phyloP scores from a whole-genome alignment of 2,329 filamentous ascomycete genomes.

The Venturia asperata region DNA sequence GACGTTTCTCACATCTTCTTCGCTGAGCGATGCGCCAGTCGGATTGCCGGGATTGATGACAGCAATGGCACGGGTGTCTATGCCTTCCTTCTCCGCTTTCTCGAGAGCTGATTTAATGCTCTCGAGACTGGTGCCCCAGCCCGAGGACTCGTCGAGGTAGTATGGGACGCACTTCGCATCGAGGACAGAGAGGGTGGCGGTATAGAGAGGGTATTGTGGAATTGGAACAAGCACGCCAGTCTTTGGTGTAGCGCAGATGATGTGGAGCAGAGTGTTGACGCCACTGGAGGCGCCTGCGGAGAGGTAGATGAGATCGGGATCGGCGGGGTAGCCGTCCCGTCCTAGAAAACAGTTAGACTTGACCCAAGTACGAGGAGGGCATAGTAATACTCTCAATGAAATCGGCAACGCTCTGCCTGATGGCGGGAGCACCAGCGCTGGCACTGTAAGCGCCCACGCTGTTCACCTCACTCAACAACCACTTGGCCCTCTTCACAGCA shows the following conservation, averaged over 20 bases:
- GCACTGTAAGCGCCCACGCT: slow-evolving; percentile 96
- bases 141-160: slow-evolving; percentile 76
- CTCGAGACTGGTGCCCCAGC: slow-evolving; percentile 83
- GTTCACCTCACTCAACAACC: slow-evolving; percentile 72
- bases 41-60: slow-evolving; percentile 99
- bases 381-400: slow-evolving; percentile 72
- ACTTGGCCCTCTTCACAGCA: slow-evolving; percentile 75
- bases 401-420: slow-evolving; percentile 81
- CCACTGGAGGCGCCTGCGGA: slow-evolving; percentile 87
- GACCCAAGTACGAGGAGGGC: background rate
- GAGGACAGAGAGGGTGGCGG: slow-evolving; percentile 78
- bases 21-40: slow-evolving; percentile 77
- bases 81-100: slow-evolving; percentile 67
- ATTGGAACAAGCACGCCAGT: slow-evolving; percentile 90
- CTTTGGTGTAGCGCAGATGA: slow-evolving; percentile 71
- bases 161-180: slow-evolving; percentile 87
- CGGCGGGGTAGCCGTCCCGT: slow-evolving; percentile 81
- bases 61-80: slow-evolving; percentile 85
- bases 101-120: slow-evolving; percentile 66
- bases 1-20: slow-evolving; percentile 74
- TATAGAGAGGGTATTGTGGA: slow-evolving; percentile 97
- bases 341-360: slow-evolving; percentile 36
- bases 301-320: slow-evolving; percentile 78
- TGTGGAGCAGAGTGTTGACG: slow-evolving; percentile 85
- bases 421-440: slow-evolving; percentile 78